Conservation (phyloP, 1,284 basidiomycete species). For the Ustilago bromivora region DNA sequence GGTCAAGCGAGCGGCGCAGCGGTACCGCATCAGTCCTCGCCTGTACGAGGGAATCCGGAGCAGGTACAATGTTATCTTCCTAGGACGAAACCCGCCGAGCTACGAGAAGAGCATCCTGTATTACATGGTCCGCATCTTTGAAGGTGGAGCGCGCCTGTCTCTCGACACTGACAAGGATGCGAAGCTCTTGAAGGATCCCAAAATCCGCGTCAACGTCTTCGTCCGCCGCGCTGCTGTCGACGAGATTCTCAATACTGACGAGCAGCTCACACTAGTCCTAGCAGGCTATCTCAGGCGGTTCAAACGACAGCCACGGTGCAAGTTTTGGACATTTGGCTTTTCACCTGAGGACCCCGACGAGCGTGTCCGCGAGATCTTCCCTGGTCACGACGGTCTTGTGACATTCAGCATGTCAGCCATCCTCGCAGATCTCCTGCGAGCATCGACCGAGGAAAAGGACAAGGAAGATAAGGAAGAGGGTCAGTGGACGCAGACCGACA, state of each 20-base stretch:
- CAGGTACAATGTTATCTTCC: constrained; percentile 45
- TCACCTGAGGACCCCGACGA: constrained; percentile 36
- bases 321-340: constrained; percentile 41
- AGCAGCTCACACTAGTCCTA: constrained; percentile 15
- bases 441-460: constrained; percentile 16
- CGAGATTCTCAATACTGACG: constrained; percentile 11
- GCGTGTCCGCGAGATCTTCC: constrained; percentile 37
- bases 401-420: constrained; percentile 39
- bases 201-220: constrained; percentile 33
- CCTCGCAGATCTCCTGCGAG: constrained; percentile 31
- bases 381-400: constrained; percentile 29
- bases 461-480: constrained; percentile 29
- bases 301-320: constrained; percentile 34
- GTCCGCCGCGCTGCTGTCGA: constrained; percentile 25
- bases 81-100: constrained; percentile 15
- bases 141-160: constrained; percentile 26
- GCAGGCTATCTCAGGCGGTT: constrained; percentile 31
- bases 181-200: constrained; percentile 27
- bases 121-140: constrained; percentile 33
- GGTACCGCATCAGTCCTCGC: constrained; percentile 22
- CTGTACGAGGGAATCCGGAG: constrained; percentile 28
- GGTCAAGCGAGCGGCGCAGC: constrained; percentile 24
- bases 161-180: constrained; percentile 19
- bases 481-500: constrained; percentile 30
- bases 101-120: constrained; percentile 40